Evolutionary conservation across 345 rosid genomes (phyloP), one percentile per base, ranked within the genome.

Genomic region (Aquilaria yunnanensis): DNA sequence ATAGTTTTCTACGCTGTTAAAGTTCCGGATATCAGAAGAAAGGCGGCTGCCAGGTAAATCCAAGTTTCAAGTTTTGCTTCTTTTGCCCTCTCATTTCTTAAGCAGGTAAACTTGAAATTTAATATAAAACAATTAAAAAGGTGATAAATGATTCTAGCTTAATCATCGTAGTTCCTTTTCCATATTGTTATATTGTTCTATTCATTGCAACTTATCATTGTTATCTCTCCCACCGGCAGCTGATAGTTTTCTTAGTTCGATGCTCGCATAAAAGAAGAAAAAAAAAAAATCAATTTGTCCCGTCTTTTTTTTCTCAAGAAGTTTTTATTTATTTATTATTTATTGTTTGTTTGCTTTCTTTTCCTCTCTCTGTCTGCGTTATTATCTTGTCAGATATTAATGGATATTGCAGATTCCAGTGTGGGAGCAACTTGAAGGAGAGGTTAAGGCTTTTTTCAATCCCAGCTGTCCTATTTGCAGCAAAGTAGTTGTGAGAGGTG

Each of bases 311-410:
- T 7, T 7, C 43, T 37, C 43, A 37, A 37, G 7, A 33, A 32
- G 14, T 14, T 51, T 13, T 51, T 23, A 13, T 37, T 37, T 37
- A 5, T 37, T 3, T 37, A 23, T 23, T 23, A 23, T 23, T 23
- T 23, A 0, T 23, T 23, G 23, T 1, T 23, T 23, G 23, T 23
- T 23, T 23, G 23, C 30, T 45, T 33, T n/a, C 13, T 47, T 48
- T 46, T 12, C 30, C 8, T 23, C 41, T 51, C 11, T 48, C 23
- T 57, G n/a, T 66, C 49, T 16, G 64, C 59, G 71, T 62, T 37
- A 12, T 60, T 63, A 56, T 69, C 54, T 32, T 77, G 80, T 77
- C 80, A 80, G 81, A 73, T 75, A 77, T 69, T 77, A 73, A 79
- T 73, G 72, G 77, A 70, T 30, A 54, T 50, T 63, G 82, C 69